Conservation (phyloP, 306 rosid species). For the Lathyrus oleraceus region DNA sequence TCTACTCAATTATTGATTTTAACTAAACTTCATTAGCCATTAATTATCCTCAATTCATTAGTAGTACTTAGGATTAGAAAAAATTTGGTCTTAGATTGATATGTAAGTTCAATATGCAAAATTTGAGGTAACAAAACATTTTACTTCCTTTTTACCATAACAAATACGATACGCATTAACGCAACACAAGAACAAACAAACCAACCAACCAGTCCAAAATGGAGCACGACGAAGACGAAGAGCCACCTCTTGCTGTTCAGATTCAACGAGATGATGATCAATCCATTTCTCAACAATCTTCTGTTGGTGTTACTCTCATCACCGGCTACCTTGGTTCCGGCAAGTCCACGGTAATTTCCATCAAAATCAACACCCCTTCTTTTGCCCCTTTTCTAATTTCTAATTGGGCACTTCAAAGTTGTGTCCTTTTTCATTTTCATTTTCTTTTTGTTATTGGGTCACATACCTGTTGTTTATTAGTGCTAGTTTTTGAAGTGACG, state of each 20-base stretch:
- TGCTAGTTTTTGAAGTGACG: neutral
- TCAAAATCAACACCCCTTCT: neutral
- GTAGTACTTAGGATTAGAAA: too few relatives aligned
- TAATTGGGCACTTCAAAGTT: constrained; percentile 28
- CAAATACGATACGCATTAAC: neutral
- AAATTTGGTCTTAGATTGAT: too few relatives aligned
- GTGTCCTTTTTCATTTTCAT: neutral
- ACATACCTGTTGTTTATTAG: neutral
- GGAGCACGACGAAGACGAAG: constrained; percentile 72
- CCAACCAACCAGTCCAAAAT: constrained; percentile 29
- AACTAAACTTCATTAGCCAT: too few relatives aligned
- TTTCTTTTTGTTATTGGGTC: neutral
- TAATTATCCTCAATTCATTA: too few relatives aligned
- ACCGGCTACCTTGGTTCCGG: constrained; percentile 98
- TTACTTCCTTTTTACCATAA: too few relatives aligned
- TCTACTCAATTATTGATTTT: too few relatives aligned
- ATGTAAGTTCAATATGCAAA: neutral
- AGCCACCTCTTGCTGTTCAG: constrained; percentile 80
- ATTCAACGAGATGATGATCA: constrained; percentile 39
- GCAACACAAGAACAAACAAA: neutral
- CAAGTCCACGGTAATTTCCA: constrained; percentile 74
- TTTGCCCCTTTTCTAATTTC: neutral
- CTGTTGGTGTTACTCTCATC: constrained; percentile 89
- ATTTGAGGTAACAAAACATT: neutral
- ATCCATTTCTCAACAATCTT: constrained; percentile 34